These are phyloP conservation scores for Pichia sp. DNA, from an alignment of 1,139 yeast genomes.

Conservation along the genomic window DNA sequence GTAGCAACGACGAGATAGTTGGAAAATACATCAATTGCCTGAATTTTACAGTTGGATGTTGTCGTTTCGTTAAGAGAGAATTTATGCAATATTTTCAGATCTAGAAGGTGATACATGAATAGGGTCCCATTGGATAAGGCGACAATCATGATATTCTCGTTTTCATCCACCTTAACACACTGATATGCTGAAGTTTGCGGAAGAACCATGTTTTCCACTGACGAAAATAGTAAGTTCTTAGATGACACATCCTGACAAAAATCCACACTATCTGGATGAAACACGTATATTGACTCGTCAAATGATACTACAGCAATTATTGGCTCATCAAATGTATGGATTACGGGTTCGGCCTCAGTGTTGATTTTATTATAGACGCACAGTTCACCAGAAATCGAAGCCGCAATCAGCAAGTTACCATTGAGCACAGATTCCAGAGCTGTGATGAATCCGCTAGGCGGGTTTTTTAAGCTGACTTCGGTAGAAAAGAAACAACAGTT, in stretches of 20 bases:
- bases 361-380: conserved; percentile 1
- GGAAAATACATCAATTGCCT: neutral
- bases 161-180: conserved; percentile 3
- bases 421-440: neutral
- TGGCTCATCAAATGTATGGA: neutral
- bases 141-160: conserved; percentile 1
- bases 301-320: too few relatives aligned
- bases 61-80: conserved; percentile 10
- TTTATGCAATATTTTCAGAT: conserved; percentile 1
- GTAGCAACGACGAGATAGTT: conserved; percentile 6
- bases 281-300: too few relatives aligned
- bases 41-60: conserved; percentile 4
- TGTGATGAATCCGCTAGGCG: conserved; percentile 5
- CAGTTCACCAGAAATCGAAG: conserved; percentile 6
- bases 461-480: neutral
- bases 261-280: too few relatives aligned
- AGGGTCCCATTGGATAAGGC: conserved; percentile 3
- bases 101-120: conserved; percentile 1
- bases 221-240: too few relatives aligned
- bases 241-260: too few relatives aligned
- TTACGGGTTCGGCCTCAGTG: neutral
- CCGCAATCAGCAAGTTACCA: neutral
- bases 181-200: neutral
- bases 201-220: too few relatives aligned
- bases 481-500: too few relatives aligned